Base-by-base conservation (phyloP, 257 asterid species). In the Solanum tarapatanum region DNA sequence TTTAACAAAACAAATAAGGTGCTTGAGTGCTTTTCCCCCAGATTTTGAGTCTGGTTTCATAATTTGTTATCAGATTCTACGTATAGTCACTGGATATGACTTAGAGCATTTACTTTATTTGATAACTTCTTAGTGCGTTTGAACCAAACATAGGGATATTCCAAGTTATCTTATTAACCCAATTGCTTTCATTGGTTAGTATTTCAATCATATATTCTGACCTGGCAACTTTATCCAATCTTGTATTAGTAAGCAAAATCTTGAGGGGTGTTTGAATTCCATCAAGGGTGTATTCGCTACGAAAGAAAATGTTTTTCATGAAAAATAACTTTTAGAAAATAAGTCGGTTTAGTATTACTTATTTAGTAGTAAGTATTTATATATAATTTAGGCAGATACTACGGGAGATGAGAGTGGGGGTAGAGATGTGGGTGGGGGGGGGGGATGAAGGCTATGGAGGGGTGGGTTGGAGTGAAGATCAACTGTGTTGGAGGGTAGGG, bases 61-160 rank as follows among this genome's bases (percentile, higher is more conserved):
- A 19, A 19, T 58, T 3, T 58, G 66, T 19, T 58, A 58, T 19
- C 66, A 58, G 66, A 19, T 58, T 58, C 66, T 58, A 58, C 66
- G 66, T 58, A 58, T 58, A 58, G 24, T 58, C 66, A 19, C 66
- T 76, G 83, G 83, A 82, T 82, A 28, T 48, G 11, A 82, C 21
- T 58, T 17, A 2, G 72, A 80, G 85, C 85, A 73, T 43, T 45
- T 39, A 28, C 73, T 77, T 60, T 48, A 75, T 69, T 89, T 73
- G 87, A 75, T 11, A 33, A 7, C 26, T 4, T 75, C 2, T 28
- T 83, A 74, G 89, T 87, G 91, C 89, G 58, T 30, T 87, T 66
- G 33, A 85, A 74, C 87, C 89, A 45, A 87, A 87, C 89, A 80
- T 33, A 28, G 30, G 28, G 43, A 30, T 82, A 19, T 48, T 26